A percentile compares a stretch with the other conserved stretches of the same genome.
Conservation (phyloP, 1,139 yeast species). For the Sugiyamaella novakii region DNA sequence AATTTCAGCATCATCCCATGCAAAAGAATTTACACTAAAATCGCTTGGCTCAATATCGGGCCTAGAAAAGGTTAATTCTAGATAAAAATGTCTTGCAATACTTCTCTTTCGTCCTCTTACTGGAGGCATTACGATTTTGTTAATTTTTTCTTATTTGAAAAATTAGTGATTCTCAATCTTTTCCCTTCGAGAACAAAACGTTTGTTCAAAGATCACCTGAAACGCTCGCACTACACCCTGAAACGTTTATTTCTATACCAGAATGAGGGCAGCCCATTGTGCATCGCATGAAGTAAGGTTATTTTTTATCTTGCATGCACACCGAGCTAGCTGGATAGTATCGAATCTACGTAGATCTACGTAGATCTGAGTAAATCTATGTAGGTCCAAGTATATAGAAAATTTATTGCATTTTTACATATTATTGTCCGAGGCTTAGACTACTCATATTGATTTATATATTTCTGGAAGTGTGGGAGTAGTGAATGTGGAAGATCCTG, state of each 20-base stretch:
- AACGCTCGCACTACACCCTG: conserved; percentile 10
- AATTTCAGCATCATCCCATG: conserved; percentile 11
- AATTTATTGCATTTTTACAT: no score
- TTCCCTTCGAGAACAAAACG: not conserved
- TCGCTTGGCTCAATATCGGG: conserved; percentile 14
- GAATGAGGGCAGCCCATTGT: conserved; percentile 3
- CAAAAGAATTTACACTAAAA: conserved; percentile 11
- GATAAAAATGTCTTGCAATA: conserved; percentile 19
- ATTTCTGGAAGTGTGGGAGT: no score
- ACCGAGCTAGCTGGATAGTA: no score
- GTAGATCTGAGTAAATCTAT: conserved; percentile 1
- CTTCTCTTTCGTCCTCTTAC: conserved; percentile 19
- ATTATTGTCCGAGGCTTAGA: no score
- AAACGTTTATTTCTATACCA: conserved; percentile 5
- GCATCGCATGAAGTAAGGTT: conserved; percentile 18
- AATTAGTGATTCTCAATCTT: not conserved
- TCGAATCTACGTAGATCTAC: no score
- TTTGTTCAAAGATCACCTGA: conserved; percentile 14
- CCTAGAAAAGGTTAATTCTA: conserved; percentile 14
- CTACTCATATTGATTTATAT: no score
- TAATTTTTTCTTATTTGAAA: conserved; percentile 1
- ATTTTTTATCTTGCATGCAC: conserved; percentile 17
- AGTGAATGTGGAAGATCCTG: no score
- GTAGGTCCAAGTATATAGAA: no score
- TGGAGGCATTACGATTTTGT: conserved; percentile 17